phyloP scores from a whole-genome alignment of 257 asterid species.

The Solanum piurae region DNA sequence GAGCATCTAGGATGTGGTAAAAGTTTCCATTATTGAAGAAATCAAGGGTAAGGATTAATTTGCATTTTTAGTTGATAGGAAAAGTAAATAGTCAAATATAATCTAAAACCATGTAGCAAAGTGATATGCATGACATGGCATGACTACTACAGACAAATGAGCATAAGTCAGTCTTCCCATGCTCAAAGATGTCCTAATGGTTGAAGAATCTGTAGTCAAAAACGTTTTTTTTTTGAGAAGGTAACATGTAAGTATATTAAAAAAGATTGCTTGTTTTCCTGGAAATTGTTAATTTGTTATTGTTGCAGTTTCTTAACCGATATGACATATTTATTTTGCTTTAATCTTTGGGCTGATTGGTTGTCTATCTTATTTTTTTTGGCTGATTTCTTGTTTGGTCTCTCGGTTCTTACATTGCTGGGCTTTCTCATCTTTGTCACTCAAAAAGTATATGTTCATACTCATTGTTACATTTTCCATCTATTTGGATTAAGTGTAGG shows the following conservation, averaged over 20 bases:
- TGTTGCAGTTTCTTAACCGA: not conserved
- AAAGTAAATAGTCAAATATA: not conserved
- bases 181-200: not conserved
- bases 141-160: not conserved
- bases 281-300: not conserved
- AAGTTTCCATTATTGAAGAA: not conserved
- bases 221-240: not conserved
- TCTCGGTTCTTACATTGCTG: not conserved
- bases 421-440: not conserved
- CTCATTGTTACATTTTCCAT: not conserved
- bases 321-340: not conserved
- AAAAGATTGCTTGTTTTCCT: not conserved
- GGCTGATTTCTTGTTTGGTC: not conserved
- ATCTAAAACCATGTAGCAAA: not conserved
- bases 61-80: not conserved
- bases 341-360: not conserved
- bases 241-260: not conserved
- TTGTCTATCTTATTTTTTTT: not conserved
- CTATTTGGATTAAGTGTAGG: slow-evolving; percentile 28
- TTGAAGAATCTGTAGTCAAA: not conserved
- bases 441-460: not conserved
- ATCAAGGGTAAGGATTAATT: not conserved
- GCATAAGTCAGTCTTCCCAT: not conserved
- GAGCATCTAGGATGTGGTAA: not conserved
- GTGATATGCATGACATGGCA: not conserved